A percentile compares a stretch with the other conserved stretches of the same genome.
Evolutionary conservation across 2,329 filamentous ascomycete genomes (phyloP).

Genomic region (Monosporascus sp.): DNA sequence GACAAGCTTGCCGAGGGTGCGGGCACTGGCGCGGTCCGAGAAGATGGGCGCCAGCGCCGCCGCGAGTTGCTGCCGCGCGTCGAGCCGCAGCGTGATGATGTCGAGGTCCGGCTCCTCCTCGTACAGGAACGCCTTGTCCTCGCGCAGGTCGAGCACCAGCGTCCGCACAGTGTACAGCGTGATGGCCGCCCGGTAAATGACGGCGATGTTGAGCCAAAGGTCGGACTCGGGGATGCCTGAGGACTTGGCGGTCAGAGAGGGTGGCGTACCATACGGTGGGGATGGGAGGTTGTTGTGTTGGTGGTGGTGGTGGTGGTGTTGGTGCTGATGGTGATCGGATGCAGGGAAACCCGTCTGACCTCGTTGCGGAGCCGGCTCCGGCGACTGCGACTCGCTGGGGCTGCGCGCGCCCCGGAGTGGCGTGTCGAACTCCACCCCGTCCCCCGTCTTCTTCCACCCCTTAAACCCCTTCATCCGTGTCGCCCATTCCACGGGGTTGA

Average conservation of each 20-base stretch:
- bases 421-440: constrained; percentile 9
- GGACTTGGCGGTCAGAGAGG: constrained; percentile 1
- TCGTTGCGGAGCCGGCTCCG: neutral
- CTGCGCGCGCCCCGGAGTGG: neutral
- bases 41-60: constrained; percentile 8
- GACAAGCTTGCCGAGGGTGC: constrained; percentile 10
- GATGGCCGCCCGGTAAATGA: constrained; percentile 8
- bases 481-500: constrained; percentile 8
- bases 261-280: neutral
- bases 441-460: constrained; percentile 9
- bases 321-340: neutral
- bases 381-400: neutral
- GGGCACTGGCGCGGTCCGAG: constrained; percentile 2
- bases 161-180: constrained; percentile 9
- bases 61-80: constrained; percentile 2
- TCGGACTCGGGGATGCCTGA: constrained; percentile 1
- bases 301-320: neutral
- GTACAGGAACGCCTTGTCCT: constrained; percentile 5
- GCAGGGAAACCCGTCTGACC: neutral
- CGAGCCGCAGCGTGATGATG: neutral
- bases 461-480: constrained; percentile 8
- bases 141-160: constrained; percentile 6
- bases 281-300: neutral
- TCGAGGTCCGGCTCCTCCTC: neutral
- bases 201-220: constrained; percentile 9